Percentiles rank a stretch among this genome's conserved stretches.
Conservation (phyloP, 2,329 filamentous ascomycete genomes). For the Zasmidium angulare region DNA sequence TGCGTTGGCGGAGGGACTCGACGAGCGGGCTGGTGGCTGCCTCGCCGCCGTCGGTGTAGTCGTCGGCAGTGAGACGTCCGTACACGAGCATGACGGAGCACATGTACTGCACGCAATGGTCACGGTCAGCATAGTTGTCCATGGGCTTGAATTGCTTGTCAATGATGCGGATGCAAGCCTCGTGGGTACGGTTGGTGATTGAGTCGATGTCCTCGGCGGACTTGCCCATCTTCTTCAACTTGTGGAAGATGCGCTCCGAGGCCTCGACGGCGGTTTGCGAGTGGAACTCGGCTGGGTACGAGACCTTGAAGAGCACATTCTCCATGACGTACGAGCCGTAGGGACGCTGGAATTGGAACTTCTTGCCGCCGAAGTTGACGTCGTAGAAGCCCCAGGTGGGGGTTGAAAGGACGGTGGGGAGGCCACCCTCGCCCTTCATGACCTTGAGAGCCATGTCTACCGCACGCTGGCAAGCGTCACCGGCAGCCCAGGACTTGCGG, state of each 20-base stretch:
- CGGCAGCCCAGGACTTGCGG: conserved; percentile 97
- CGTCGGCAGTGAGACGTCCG: conserved; percentile 86
- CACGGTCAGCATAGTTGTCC: conserved; percentile 99
- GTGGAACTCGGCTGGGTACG: conserved; percentile 97
- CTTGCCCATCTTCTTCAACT: conserved; percentile 83
- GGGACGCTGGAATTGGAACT: conserved; percentile 91
- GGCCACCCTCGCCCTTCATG: conserved; percentile 84
- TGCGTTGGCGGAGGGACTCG: conserved; percentile 88
- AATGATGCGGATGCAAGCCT: conserved; percentile 97
- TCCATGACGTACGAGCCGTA: conserved; percentile 99
- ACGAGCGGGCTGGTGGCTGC: conserved; percentile 87
- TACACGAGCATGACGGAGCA: conserved; percentile 93
- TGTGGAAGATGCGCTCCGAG: conserved; percentile 80
- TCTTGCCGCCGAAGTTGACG: conserved; percentile 92
- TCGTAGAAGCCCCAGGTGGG: conserved; percentile 99
- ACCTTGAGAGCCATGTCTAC: conserved; percentile 98
- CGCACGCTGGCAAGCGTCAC: conserved; percentile 97
- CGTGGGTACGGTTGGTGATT: conserved; percentile 92
- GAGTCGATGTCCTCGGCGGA: conserved; percentile 89
- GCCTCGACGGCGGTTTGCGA: conserved; percentile 97
- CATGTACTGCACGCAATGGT: conserved; percentile 99
- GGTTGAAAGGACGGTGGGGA: conserved; percentile 89
- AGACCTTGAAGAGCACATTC: conserved; percentile 99
- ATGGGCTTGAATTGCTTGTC: conserved; percentile 99
- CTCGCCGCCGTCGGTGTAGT: conserved; percentile 91